Evolutionary conservation across 805 yeast species (phyloP).

Genomic region (Starmerella cellae): DNA sequence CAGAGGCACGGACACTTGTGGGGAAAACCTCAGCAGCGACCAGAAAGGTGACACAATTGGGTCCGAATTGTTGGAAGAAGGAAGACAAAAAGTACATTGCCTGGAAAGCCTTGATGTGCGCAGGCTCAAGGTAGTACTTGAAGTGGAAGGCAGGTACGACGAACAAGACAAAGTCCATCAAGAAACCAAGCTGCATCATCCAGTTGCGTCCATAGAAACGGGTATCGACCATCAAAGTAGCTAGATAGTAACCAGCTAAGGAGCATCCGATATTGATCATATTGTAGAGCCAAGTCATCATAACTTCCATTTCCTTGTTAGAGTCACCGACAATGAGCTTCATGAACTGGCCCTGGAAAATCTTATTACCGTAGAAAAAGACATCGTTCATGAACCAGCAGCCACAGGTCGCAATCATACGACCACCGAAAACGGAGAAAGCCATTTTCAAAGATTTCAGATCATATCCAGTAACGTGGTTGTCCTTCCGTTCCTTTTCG

Average conservation of each 20-base stretch:
- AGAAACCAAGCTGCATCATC: constrained; percentile 44
- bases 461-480: constrained; percentile 30
- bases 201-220: constrained; percentile 42
- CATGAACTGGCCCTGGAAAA: constrained; percentile 33
- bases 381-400: constrained; percentile 56
- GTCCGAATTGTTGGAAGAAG: constrained; percentile 56
- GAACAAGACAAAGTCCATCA: constrained; percentile 41
- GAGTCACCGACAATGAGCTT: constrained; percentile 31
- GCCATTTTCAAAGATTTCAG: constrained; percentile 23
- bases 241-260: constrained; percentile 50
- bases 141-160: constrained; percentile 48
- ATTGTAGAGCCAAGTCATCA: constrained; percentile 37
- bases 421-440: constrained; percentile 25
- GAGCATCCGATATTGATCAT: constrained; percentile 55
- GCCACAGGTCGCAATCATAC: constrained; percentile 40
- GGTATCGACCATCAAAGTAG: constrained; percentile 42
- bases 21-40: constrained; percentile 57
- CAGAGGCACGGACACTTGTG: constrained; percentile 50
- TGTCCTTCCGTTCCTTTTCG: constrained; percentile 23
- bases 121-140: constrained; percentile 31
- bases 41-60: constrained; percentile 50
- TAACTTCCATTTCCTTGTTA: constrained; percentile 36
- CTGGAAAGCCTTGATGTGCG: constrained; percentile 31
- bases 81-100: constrained; percentile 47
- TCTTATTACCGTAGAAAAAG: constrained; percentile 52